These are phyloP conservation scores for Colletotrichum incanum DNA, from an alignment of 2,329 filamentous ascomycete genomes.

Conservation along the genomic window DNA sequence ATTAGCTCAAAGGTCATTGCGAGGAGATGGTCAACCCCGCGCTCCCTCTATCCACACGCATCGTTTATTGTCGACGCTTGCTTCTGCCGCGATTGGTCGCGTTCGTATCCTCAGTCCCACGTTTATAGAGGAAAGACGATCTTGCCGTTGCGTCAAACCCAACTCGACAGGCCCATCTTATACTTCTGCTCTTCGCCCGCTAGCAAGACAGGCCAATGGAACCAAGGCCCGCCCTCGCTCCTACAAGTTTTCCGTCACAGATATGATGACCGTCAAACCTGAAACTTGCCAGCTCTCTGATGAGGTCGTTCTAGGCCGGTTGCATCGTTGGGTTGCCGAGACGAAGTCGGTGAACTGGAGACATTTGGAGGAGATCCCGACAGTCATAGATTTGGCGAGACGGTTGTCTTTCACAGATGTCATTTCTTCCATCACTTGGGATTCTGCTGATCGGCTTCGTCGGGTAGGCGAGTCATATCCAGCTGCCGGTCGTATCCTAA, in stretches of 20 bases:
- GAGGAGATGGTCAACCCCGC: too few relatives aligned
- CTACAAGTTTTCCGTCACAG: slow-evolving; percentile 5
- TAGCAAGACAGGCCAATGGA: not conserved
- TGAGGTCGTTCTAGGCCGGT: not conserved
- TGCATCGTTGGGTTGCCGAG: slow-evolving; percentile 3
- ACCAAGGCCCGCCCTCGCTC: slow-evolving; percentile 29
- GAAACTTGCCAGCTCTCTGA: not conserved
- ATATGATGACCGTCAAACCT: not conserved
- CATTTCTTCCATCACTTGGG: not conserved
- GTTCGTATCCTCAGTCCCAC: too few relatives aligned
- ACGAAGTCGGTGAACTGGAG: slow-evolving; percentile 3
- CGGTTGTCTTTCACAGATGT: not conserved
- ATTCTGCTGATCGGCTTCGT: not conserved
- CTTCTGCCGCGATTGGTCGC: too few relatives aligned
- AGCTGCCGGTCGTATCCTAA: not conserved
- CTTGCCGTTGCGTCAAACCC: not conserved
- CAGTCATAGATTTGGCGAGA: not conserved
- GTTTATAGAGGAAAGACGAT: not conserved
- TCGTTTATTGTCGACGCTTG: too few relatives aligned
- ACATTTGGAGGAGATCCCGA: slow-evolving; percentile 17
- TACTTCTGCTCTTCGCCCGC: too few relatives aligned
- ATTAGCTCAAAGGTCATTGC: too few relatives aligned
- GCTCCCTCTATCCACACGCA: too few relatives aligned
- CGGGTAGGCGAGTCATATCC: slow-evolving; percentile 26
- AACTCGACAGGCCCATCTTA: not conserved